A percentile compares a stretch with the other conserved stretches of the same genome.
Evolutionary conservation across 1,284 basidiomycete genomes (phyloP).

Genomic region (Puccinia hordei): DNA sequence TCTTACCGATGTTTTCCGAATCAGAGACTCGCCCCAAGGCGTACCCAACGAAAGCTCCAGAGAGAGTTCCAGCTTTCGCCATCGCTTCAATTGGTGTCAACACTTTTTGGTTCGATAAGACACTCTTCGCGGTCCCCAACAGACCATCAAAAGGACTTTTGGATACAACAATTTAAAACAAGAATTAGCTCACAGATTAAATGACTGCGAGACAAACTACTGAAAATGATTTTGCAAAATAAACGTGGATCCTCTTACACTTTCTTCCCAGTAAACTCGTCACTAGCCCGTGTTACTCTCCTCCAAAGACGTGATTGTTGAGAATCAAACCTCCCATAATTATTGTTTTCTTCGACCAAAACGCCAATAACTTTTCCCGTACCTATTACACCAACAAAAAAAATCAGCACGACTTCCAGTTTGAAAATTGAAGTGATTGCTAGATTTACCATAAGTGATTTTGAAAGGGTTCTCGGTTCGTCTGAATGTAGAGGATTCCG

Average conservation of each 20-base stretch:
- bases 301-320: constrained; percentile 71
- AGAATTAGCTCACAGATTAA: constrained; percentile 46
- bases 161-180: constrained; percentile 52
- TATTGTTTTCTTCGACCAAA: constrained; percentile 70
- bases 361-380: constrained; percentile 70
- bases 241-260: constrained; percentile 16
- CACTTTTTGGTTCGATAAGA: constrained; percentile 69
- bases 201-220: background rate
- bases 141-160: constrained; percentile 73
- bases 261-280: constrained; percentile 65
- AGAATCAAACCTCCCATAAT: constrained; percentile 70
- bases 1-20: constrained; percentile 41
- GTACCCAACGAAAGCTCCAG: constrained; percentile 73
- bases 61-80: constrained; percentile 67
- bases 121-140: constrained; percentile 77
- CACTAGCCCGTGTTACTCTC: constrained; percentile 67
- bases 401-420: constrained; percentile 8
- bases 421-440: background rate
- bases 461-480: constrained; percentile 56
- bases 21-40: constrained; percentile 72
- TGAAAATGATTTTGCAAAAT: background rate
- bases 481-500: constrained; percentile 69
- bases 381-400: constrained; percentile 15
- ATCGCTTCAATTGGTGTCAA: constrained; percentile 76
- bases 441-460: constrained; percentile 33